phyloP scores from a whole-genome alignment of 2,329 filamentous ascomycete genomes.

The Xylariaceae sp. region DNA sequence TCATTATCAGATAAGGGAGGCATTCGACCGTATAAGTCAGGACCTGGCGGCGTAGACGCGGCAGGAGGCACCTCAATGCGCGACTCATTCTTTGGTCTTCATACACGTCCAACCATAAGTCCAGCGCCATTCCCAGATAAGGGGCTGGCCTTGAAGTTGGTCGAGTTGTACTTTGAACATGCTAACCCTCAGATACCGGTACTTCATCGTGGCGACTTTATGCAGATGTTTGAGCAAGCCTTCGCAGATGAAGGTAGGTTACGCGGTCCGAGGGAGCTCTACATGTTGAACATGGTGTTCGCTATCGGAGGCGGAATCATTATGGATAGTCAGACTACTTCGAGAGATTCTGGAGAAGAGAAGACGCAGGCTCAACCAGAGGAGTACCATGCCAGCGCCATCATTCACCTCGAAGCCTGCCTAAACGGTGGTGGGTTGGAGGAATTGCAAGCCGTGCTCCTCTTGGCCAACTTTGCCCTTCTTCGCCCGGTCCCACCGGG shows the following conservation, averaged over 20 bases:
- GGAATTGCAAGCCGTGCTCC: constrained; percentile 85
- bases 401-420: constrained; percentile 84
- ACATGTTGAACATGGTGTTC: constrained; percentile 94
- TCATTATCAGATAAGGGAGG: constrained; percentile 63
- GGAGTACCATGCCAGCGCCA: constrained; percentile 92
- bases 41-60: constrained; percentile 40
- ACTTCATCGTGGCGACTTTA: constrained; percentile 82
- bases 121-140: constrained; percentile 78
- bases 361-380: constrained; percentile 68
- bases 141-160: constrained; percentile 65
- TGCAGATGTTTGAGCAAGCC: constrained; percentile 77
- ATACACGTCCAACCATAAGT: constrained; percentile 82
- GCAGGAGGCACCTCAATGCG: constrained; percentile 74
- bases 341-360: constrained; percentile 31
- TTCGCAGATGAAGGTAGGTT: constrained; percentile 64
- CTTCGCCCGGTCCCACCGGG: constrained; percentile 87
- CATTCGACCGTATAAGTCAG: constrained; percentile 52
- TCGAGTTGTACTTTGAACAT: constrained; percentile 87
- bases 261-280: constrained; percentile 74
- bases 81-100: constrained; percentile 94
- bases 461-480: constrained; percentile 86
- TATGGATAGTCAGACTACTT: constrained; percentile 54
- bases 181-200: constrained; percentile 95
- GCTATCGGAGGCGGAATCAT: constrained; percentile 94
- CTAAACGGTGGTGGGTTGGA: constrained; percentile 84